phyloP scores from a whole-genome alignment of 805 yeast genomes.

The Nakazawaea peltata region DNA sequence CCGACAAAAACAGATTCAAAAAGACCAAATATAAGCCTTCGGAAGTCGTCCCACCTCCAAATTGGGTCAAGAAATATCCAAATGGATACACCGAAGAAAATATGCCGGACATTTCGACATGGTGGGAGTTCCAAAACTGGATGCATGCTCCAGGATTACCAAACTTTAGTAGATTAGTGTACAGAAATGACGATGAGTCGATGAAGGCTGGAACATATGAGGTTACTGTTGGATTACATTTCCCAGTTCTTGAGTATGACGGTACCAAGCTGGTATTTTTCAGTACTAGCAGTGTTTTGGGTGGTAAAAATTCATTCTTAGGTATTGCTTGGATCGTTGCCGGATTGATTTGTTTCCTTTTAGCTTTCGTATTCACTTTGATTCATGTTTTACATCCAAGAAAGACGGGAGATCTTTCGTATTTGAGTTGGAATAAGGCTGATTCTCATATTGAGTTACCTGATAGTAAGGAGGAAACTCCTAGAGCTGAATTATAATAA shows the following conservation, averaged over 20 bases:
- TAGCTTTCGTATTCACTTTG: conserved; percentile 43
- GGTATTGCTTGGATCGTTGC: conserved; percentile 71
- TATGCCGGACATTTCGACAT: conserved; percentile 56
- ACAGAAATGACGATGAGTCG: conserved; percentile 51
- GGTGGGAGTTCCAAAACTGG: conserved; percentile 79
- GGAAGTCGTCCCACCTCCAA: conserved; percentile 77
- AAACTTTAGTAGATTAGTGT: conserved; percentile 54
- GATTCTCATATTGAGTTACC: conserved; percentile 4
- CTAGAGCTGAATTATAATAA: conserved; percentile 1
- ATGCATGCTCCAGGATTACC: conserved; percentile 78
- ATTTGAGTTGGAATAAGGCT: conserved; percentile 65
- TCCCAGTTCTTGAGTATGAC: conserved; percentile 64
- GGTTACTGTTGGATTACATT: conserved; percentile 61
- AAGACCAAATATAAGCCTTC: conserved; percentile 51
- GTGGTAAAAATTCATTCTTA: conserved; percentile 68
- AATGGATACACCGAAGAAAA: conserved; percentile 65
- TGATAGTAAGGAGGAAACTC: conserved; percentile 1
- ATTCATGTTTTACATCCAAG: conserved; percentile 60
- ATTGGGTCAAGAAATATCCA: conserved; percentile 66
- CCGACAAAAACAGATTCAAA: conserved; percentile 56
- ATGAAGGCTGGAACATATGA: conserved; percentile 55
- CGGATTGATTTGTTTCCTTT: conserved; percentile 58
- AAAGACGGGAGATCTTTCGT: conserved; percentile 62
- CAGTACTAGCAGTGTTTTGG: conserved; percentile 64
- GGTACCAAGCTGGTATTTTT: conserved; percentile 63